A percentile compares a stretch with the other conserved stretches of the same genome.
Evolutionary conservation across 345 rosid species (phyloP).

Genomic region (Eucalyptus curtisii): DNA sequence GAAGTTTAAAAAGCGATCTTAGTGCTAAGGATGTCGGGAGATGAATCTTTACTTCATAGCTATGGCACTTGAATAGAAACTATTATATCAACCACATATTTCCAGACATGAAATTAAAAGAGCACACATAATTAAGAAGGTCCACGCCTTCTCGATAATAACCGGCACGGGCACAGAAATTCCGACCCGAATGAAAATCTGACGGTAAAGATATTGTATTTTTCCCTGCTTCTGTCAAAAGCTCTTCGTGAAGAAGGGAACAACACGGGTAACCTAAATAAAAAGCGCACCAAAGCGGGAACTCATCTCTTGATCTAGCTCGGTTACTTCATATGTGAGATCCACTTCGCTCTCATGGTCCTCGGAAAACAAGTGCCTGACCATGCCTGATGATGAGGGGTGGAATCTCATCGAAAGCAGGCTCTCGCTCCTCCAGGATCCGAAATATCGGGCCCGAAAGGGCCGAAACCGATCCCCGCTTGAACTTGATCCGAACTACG

Average conservation of each 20-base stretch:
- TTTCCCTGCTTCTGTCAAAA: neutral
- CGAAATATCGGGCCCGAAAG: accelerated
- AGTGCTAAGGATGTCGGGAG: neutral
- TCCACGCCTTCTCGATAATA: neutral
- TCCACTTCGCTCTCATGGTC: neutral
- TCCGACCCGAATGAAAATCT: neutral
- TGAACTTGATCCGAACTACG: neutral
- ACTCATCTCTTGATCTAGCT: neutral
- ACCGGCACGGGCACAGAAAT: neutral
- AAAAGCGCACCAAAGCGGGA: neutral
- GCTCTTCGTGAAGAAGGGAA: neutral
- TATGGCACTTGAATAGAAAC: neutral
- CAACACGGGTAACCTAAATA: neutral
- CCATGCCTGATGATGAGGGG: neutral
- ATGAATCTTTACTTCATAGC: neutral
- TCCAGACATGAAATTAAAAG: neutral
- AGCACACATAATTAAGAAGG: neutral
- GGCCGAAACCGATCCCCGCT: neutral
- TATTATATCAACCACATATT: neutral
- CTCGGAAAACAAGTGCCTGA: neutral
- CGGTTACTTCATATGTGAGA: neutral
- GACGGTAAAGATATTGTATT: neutral
- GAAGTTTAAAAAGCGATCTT: neutral
- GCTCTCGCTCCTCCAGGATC: neutral
- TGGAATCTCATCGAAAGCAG: neutral